Evolutionary conservation across 208 protist genomes (phyloP), one percentile per base, ranked within the genome.

Genomic region (Entamoeba histolytica): DNA sequence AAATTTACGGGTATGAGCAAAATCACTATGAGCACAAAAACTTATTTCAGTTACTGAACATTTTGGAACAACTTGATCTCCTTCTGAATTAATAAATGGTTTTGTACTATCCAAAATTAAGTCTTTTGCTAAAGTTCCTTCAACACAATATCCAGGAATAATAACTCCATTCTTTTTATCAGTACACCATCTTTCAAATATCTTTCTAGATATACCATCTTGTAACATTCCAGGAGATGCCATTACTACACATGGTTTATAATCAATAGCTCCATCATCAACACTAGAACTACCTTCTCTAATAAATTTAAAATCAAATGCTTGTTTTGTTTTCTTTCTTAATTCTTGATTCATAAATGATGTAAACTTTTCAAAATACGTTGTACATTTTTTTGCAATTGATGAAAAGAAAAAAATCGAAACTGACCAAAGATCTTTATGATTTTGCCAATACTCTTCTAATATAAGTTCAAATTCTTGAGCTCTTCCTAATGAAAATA

Each of bases 391-490:
- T 95, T 98, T 98, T 8, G 98, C 98, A 39, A 99, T 95, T 6
- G 97, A 98, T 69, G 97, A 99, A 73, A 98, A 98, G 95, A 99
- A 99, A 95, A 99, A 99, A 92, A 99, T 98, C 5, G 98, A 98
- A 49, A 99, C 97, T 91, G 97, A 94, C 93, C 99, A 98, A 93
- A 99, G 96, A 95, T 98, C 96, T 94, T 97, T 97, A 94, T 99
- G 97, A 19, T 93, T 95, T 31, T 98, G 97, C 98, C 98, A 99
- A 95, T 98, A 99, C 94, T 99, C 98, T 93, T 99, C 98, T 15
- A 99, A 96, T 95, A 99, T 99, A 28, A 99, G 96, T 17, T 99
- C 95, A 31, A 99, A 96, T 94, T 99, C 98, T 96, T 99, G 98
- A 51, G 98, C 98, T 55, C 97, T 93, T 49, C 98, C 98, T 44